Base-by-base conservation (phyloP, 2,329 filamentous ascomycete species). In the Trichoderma sp. region DNA sequence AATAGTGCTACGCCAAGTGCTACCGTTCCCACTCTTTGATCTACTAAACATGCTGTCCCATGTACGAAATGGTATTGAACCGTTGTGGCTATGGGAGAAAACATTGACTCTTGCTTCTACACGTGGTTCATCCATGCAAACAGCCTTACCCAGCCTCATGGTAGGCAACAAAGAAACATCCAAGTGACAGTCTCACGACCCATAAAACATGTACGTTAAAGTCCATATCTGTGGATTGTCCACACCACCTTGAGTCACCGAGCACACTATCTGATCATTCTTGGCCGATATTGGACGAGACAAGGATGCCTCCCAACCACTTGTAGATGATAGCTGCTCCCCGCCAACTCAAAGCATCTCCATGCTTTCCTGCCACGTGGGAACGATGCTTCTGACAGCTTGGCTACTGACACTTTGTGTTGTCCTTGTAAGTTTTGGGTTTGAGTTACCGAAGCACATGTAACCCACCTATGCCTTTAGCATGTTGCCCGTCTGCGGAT, bases 401-500 rank as follows among this genome's bases (percentile, higher is more conserved):
- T 63, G 27, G 60, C 41, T 45, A 9, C 41, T 18, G 41, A 45
- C 7, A n/a, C 1, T 45, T 45, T 3, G 7, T 45, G 16, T 7
- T 7, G 41, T n/a, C 18, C 18, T 38, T 29, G 16, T 50, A 6
- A 31, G 12, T 71, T 7, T 33, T 14, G 27, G 38, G 14, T 16
- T 50, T 59, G 18, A 35, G 14, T 14, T 50, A 50, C 69, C 50
- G 66, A 72, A 9, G 27, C 59, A 64, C 16, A 33, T 24, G 27
- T 24, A 9, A 12, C 7, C 27, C 29, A 45, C 9, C 41, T 59
- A 75, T 45, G 73, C 59, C 41, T 71, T 71, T 64, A 38, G 73
- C 3, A 76, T n/a, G 27, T 35, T 62, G 33, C 71, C 75, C 14
- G 75, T 76, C 27, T 64, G 14, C 2, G 31, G 24, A 65, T 76